These are phyloP conservation scores for Botryotinia calthae DNA, from an alignment of 2,329 filamentous ascomycete genomes.

Conservation along the genomic window DNA sequence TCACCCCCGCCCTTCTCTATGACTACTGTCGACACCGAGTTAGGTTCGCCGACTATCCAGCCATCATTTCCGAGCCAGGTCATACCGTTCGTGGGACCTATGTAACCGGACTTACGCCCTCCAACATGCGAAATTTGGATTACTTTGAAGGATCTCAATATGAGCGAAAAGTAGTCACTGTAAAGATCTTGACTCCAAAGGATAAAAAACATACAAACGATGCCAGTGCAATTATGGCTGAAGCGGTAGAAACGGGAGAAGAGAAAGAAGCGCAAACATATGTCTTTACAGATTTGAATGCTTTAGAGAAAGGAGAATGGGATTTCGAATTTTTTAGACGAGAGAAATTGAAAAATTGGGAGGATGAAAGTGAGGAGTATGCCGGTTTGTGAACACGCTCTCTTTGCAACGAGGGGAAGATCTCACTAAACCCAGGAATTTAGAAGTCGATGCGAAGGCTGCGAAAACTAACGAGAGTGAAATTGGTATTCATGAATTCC, in stretches of 20 bases:
- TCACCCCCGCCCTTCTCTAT: constrained; percentile 73
- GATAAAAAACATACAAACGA: not conserved
- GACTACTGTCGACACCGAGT: constrained; percentile 72
- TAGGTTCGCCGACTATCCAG: constrained; percentile 72
- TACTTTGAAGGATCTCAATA: constrained; percentile 80
- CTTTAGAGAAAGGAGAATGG: constrained; percentile 76
- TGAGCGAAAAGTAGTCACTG: constrained; percentile 51
- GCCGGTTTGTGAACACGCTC: constrained; percentile 22
- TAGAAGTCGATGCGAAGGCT: constrained; percentile 15
- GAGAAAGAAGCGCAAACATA: constrained; percentile 54
- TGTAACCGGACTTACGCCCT: constrained; percentile 74
- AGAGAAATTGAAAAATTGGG: constrained; percentile 63
- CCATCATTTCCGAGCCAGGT: constrained; percentile 57
- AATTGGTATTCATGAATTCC: not conserved
- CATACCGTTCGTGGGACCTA: constrained; percentile 70
- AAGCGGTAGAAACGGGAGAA: constrained; percentile 22
- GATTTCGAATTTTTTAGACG: constrained; percentile 79
- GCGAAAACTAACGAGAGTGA: not conserved
- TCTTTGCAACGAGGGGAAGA: not conserved
- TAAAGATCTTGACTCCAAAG: constrained; percentile 47
- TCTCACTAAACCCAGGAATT: not conserved
- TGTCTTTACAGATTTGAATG: constrained; percentile 52
- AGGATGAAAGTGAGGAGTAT: constrained; percentile 31
- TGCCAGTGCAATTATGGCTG: constrained; percentile 5
- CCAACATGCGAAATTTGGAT: constrained; percentile 74